Evolutionary conservation across 2,329 filamentous ascomycete species (phyloP).

Genomic region (Neopestalotiopsis sp.): DNA sequence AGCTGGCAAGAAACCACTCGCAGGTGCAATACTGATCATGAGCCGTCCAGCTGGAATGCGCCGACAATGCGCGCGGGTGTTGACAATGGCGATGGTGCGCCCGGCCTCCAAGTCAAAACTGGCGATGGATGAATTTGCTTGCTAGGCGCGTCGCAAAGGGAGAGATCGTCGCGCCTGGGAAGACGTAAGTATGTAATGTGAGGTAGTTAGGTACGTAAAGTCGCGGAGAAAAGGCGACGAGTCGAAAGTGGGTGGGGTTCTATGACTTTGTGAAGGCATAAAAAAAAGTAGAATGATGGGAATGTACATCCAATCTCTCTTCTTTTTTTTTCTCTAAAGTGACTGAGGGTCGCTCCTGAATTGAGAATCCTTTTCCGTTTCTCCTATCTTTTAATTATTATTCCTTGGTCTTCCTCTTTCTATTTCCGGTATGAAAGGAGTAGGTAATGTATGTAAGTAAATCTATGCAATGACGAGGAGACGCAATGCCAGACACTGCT

Average conservation of each 20-base stretch:
- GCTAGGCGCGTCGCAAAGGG: neutral
- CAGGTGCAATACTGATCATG: neutral
- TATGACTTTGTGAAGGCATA: neutral
- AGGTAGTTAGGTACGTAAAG: neutral
- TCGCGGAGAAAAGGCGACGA: neutral
- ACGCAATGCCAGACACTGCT: neutral
- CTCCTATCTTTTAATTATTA: too few species aligned
- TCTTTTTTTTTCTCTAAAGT: too few species aligned
- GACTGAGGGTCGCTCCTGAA: too few species aligned
- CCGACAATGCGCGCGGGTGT: neutral
- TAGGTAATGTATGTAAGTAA: too few species aligned
- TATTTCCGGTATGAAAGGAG: too few species aligned
- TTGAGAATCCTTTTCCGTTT: too few species aligned
- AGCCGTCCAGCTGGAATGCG: neutral
- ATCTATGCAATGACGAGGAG: too few species aligned
- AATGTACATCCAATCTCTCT: too few species aligned
- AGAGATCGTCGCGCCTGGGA: neutral
- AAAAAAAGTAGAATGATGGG: too few species aligned
- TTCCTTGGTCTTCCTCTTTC: too few species aligned
- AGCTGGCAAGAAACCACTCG: neutral
- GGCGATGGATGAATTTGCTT: neutral
- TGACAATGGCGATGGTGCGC: neutral
- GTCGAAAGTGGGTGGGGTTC: neutral
- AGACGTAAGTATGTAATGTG: neutral
- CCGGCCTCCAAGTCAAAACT: neutral